Base-by-base conservation (phyloP, 2,329 filamentous ascomycete species). In the Fusarium sp. region DNA sequence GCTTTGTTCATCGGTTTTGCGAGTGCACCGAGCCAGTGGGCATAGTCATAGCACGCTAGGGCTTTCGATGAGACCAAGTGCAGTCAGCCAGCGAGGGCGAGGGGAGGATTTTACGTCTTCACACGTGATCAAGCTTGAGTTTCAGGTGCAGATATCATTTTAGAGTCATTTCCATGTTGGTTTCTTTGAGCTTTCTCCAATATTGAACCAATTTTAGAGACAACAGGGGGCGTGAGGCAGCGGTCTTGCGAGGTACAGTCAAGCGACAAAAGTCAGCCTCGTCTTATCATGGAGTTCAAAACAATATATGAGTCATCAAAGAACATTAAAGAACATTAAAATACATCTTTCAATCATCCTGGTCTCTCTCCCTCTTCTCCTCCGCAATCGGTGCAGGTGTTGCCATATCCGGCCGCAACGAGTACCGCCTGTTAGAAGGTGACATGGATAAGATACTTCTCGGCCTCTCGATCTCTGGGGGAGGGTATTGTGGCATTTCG, bases 341-440 rank as follows among this genome's bases (percentile, higher is more conserved):
- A 14, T 13, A 5, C 6, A 29, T n/a, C 18, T 20, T 36, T 58
- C 6, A 38, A 40, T 38, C 35, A 40, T 40, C 18, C 16, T 58
- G 33, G 6, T 58, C 35, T 18, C 35, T 25, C 22, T 29, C 35
- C 16, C 35, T 36, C 33, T 58, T 58, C 35, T 58, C 56, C n/a
- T 58, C 56, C 8, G 22, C 33, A 20, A 58, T 58, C 5, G 33
- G 56, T 11, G 56, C 56, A 18, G 56, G 56, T 6, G 56, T 27
- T 35, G 25, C 40, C 20, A 58, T n/a, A 14, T 58, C 35, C 22
- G 56, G 56, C 4, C 56, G 10, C 4, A 40, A 8, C 0, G 56
- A 58, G 1, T 36, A 36, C 13, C 56, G 56, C 56, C 56, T 40
- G 0, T 8, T 14, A 0, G 35, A 36, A 5, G 56, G 35, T 6